Base-by-base conservation (phyloP, 2,329 filamentous ascomycete genomes). In the Pseudogymnoascus sp. region DNA sequence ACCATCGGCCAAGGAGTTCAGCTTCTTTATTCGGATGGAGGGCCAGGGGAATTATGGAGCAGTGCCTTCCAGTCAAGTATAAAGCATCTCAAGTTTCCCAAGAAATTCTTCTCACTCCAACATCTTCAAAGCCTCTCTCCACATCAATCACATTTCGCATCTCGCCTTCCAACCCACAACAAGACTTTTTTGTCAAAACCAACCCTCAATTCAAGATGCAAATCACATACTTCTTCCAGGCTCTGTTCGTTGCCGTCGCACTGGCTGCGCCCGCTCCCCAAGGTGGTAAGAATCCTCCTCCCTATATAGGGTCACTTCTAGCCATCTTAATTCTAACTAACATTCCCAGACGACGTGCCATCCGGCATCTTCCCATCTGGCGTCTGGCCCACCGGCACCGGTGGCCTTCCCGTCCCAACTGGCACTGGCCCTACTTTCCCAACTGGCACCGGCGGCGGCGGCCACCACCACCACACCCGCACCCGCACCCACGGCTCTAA, bases 261-360 rank as follows among this genome's bases (percentile, higher is more conserved):
- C 43, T 50, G 22, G 43, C 43, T 50, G 43, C 43, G 43, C 43
- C 43, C 43, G 43, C 43, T 50, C 43, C 43, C 30, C 43, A 50
- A 30, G 43, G 43, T 50, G 43, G 43, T 50, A 50, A 50, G 43
- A 30, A 16, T 6, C 43, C 7, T n/a, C 43, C 37, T 43, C 12
- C 22, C 12, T n/a, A 43, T 12, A 25, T 6, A 25, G 39, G 39
- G 20, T 20, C 22, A 50, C 25, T 50, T 50, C 14, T 1, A 6
- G 14, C 43, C 25, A 28, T 47, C 6, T 47, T 2, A 14, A 47
- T 16, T 9, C 22, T n/a, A 6, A 30, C 43, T 50, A 30, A 50
- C 43, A 30, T 50, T 50, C 43, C 8, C n/a, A 50, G 25, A 6
- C 22, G n/a, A 30, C 8, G 1, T n/a, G 6, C 41, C 43, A 8